Conservation (phyloP, 1,284 basidiomycete species). For the Apiotrichum mycotoxinovorans region DNA sequence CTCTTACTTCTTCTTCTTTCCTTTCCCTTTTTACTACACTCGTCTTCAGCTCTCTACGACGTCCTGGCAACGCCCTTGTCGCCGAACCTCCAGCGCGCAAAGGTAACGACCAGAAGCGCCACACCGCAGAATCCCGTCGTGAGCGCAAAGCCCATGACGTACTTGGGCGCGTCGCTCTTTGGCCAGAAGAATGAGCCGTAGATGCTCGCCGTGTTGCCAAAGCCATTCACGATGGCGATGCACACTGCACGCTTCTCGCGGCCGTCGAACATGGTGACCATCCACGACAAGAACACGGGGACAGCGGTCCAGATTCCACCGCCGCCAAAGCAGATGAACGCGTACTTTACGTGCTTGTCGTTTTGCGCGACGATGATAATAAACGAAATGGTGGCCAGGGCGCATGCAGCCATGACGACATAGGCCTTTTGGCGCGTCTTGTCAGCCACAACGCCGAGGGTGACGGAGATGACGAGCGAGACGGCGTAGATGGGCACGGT, state of each 20-base stretch:
- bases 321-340: constrained; percentile 49
- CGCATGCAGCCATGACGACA: constrained; percentile 34
- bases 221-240: constrained; percentile 46
- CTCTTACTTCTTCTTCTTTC: too few species aligned
- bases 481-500: constrained; percentile 52
- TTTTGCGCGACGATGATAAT: constrained; percentile 41
- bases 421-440: constrained; percentile 43
- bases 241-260: constrained; percentile 47
- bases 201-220: constrained; percentile 41
- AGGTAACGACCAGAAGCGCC: constrained; percentile 22
- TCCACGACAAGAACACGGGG: constrained; percentile 45
- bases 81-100: constrained; percentile 35
- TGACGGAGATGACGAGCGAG: constrained; percentile 42
- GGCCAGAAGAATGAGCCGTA: constrained; percentile 51
- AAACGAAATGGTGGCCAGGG: constrained; percentile 34
- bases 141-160: constrained; percentile 43
- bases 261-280: constrained; percentile 47
- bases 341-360: constrained; percentile 40
- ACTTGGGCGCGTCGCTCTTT: constrained; percentile 31
- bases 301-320: constrained; percentile 46
- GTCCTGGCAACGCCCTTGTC: constrained; percentile 32
- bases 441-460: constrained; percentile 44
- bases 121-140: constrained; percentile 39
- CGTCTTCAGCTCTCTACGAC: constrained; percentile 2
- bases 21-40: too few species aligned